These are phyloP conservation scores for Phialophora macrospora DNA, from an alignment of 2,329 filamentous ascomycete genomes.

Conservation along the genomic window DNA sequence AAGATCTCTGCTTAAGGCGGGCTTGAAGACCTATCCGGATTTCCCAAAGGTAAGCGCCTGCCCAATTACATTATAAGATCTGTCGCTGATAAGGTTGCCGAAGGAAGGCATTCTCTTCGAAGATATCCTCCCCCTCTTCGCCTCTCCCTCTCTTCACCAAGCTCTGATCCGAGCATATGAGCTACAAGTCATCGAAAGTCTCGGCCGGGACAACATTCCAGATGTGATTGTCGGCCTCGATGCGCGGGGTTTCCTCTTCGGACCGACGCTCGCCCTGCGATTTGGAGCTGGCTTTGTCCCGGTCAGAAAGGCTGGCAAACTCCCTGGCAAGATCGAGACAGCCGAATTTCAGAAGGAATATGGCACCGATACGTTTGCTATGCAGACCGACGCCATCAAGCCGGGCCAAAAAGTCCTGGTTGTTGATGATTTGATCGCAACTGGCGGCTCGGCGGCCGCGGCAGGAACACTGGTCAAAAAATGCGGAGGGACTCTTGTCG, in stretches of 20 bases:
- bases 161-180: slow-evolving; percentile 83
- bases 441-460: slow-evolving; percentile 88
- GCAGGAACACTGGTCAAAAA: slow-evolving; percentile 84
- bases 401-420: slow-evolving; percentile 87
- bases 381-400: slow-evolving; percentile 85
- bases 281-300: slow-evolving; percentile 88
- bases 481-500: slow-evolving; percentile 82
- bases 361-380: slow-evolving; percentile 92
- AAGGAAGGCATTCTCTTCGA: slow-evolving; percentile 80
- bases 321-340: slow-evolving; percentile 85
- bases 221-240: slow-evolving; percentile 95
- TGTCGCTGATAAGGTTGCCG: slow-evolving; percentile 19
- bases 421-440: slow-evolving; percentile 98
- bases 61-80: neutral
- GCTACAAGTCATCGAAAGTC: slow-evolving; percentile 73
- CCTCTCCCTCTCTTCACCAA: slow-evolving; percentile 73
- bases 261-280: slow-evolving; percentile 81
- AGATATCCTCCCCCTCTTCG: slow-evolving; percentile 96
- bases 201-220: slow-evolving; percentile 64
- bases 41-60: slow-evolving; percentile 31
- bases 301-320: slow-evolving; percentile 92
- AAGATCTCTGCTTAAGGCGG: slow-evolving; percentile 29
- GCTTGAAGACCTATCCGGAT: slow-evolving; percentile 35
- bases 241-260: slow-evolving; percentile 93
- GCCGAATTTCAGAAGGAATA: slow-evolving; percentile 95